Evolutionary conservation across 2,329 filamentous ascomycete genomes (phyloP), one percentile per base, ranked within the genome.

Genomic region (Kalmusia sp.): DNA sequence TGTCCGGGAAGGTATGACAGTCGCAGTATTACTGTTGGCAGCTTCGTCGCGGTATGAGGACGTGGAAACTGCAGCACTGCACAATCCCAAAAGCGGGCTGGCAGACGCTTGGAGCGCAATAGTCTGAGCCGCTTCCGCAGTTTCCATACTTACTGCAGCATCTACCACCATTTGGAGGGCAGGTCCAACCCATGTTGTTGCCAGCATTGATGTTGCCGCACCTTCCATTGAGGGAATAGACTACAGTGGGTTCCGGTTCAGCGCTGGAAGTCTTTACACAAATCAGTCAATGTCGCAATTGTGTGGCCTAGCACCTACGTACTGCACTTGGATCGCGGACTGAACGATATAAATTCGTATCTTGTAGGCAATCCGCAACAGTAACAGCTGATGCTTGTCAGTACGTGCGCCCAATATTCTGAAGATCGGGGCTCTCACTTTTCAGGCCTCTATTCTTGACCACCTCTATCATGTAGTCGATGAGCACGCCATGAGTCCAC

Each of bases 191-290:
- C 11, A 52, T 25, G 11, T 55, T 55, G 3, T 38, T 39, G 38
- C 53, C 53, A 15, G 53, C 53, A 33, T 45, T 49, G 49, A 52
- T 49, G 19, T 52, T 52, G 11, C 53, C 53, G 46, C 53, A 55
- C 27, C 31, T 40, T 40, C 53, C 53, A 30, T 55, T 55, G 31
- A 49, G 49, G 39, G 53, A 55, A 31, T 51, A 54, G 11, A 38
- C 31, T 2, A 34, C n/a, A 12, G 40, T 51, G 19, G 52, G 47
- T 25, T 33, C 40, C 30, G 47, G 21, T 3, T 49, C 45, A 21
- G 30, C 37, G 38, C 41, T 31, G 7, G 33, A 33, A 35, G n/a
- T n/a, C n/a, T n/a, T n/a, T n/a, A n/a, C n/a, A n/a, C n/a, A n/a
- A n/a, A n/a, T n/a, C n/a, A n/a, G n/a, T n/a, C n/a, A n/a, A n/a